phyloP scores from a whole-genome alignment of 495 filamentous ascomycete species.

The Chlorociboria aeruginascens region DNA sequence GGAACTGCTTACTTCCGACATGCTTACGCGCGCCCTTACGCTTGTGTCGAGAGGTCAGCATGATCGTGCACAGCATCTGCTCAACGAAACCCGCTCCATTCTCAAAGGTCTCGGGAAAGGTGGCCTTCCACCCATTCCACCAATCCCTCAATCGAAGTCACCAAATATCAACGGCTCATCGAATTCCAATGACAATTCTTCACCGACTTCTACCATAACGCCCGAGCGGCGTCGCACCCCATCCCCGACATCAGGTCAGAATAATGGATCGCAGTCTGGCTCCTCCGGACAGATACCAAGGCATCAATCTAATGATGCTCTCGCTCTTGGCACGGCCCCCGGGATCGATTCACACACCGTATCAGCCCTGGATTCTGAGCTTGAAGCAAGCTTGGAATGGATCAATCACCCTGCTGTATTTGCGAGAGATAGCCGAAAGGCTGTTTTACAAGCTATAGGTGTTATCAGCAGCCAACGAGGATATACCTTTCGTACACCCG shows the following conservation, averaged over 20 bases:
- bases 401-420: constrained; percentile 97
- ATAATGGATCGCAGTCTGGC: constrained; percentile 24
- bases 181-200: background rate
- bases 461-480: constrained; percentile 90
- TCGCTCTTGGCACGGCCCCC: constrained; percentile 22
- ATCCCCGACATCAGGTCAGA: constrained; percentile 33
- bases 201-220: constrained; percentile 19
- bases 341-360: constrained; percentile 72
- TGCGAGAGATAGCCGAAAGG: constrained; percentile 86
- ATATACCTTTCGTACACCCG: constrained; percentile 82
- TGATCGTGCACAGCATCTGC: constrained; percentile 81
- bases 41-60: constrained; percentile 86
- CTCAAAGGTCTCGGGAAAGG: constrained; percentile 93
- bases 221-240: constrained; percentile 30
- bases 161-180: background rate
- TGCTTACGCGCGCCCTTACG: constrained; percentile 87
- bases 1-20: constrained; percentile 96
- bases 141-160: constrained; percentile 23
- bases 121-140: constrained; percentile 82
- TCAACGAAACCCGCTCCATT: constrained; percentile 89
- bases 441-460: constrained; percentile 90
- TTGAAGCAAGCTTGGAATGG: constrained; percentile 95
- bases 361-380: constrained; percentile 76
- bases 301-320: constrained; percentile 26
- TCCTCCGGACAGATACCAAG: constrained; percentile 5